Conservation (phyloP, 306 rosid genomes). For the Leucaena leucocephala region DNA sequence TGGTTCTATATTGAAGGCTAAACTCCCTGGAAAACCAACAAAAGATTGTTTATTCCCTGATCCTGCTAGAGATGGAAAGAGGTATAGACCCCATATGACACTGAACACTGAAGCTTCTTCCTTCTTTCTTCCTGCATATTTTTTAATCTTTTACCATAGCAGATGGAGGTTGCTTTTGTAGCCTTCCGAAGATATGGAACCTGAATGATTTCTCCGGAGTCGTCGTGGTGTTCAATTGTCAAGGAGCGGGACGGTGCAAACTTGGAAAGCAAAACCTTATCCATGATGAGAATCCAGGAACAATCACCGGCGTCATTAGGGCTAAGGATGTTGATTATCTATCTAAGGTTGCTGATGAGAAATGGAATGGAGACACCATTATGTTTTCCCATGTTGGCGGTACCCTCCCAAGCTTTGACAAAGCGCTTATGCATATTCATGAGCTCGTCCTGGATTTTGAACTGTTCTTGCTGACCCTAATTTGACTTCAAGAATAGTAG, state of each 20-base stretch:
- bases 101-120: background rate
- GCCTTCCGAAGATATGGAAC: conserved; percentile 88
- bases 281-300: conserved; percentile 64
- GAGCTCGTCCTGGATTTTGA: no score
- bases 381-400: conserved; percentile 81
- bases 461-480: background rate
- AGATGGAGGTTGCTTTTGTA: conserved; percentile 38
- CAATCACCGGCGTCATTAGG: conserved; percentile 62
- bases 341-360: conserved; percentile 54
- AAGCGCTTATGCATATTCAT: no score
- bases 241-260: conserved; percentile 97
- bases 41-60: conserved; percentile 88
- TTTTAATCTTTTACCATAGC: background rate
- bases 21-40: conserved; percentile 94
- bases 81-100: conserved; percentile 49
- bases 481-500: background rate
- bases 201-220: conserved; percentile 73
- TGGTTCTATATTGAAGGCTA: conserved; percentile 87
- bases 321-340: conserved; percentile 77
- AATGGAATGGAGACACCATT: conserved; percentile 71
- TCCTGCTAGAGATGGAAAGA: conserved; percentile 91
- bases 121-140: background rate
- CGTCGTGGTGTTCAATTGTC: conserved; percentile 84
- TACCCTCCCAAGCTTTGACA: conserved; percentile 43
- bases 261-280: conserved; percentile 71